These are phyloP conservation scores for Verticillium zaregamsianum DNA, from an alignment of 2,329 filamentous ascomycete genomes.

Conservation along the genomic window DNA sequence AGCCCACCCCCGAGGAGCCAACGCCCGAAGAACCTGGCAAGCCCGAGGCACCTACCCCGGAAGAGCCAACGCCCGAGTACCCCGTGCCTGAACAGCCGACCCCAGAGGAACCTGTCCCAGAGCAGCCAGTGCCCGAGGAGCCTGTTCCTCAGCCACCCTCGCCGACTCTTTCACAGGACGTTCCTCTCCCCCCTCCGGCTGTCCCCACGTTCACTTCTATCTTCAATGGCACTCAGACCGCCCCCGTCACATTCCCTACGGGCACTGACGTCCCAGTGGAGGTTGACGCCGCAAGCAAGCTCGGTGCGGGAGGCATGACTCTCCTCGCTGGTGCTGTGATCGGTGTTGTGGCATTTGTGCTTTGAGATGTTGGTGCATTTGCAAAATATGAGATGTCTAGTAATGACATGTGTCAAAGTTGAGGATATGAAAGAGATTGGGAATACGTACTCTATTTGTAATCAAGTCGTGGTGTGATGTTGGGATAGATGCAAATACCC, in stretches of 20 bases:
- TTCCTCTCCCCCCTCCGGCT: neutral
- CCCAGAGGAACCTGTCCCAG: neutral
- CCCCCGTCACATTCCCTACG: neutral
- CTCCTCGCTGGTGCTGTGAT: neutral
- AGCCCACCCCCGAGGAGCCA: neutral
- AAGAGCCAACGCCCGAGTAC: neutral
- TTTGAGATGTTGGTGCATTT: neutral
- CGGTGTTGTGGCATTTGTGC: neutral
- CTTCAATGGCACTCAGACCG: neutral
- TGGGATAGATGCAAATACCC: neutral
- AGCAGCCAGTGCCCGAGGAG: neutral
- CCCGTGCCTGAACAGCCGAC: slow-evolving; percentile 1
- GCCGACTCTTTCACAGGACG: neutral
- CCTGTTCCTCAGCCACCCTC: neutral
- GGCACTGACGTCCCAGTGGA: neutral
- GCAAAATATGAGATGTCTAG: neutral
- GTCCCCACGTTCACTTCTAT: neutral
- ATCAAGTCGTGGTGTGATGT: neutral
- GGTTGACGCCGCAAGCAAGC: neutral
- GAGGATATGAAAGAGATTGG: neutral
- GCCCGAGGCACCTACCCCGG: no score
- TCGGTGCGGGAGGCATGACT: neutral
- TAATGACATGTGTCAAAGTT: neutral
- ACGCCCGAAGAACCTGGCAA: neutral
- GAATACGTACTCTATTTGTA: neutral